A percentile compares a stretch with the other conserved stretches of the same genome.
Conservation (phyloP, 305 asterid species). For the Solanum aculeatissimum region DNA sequence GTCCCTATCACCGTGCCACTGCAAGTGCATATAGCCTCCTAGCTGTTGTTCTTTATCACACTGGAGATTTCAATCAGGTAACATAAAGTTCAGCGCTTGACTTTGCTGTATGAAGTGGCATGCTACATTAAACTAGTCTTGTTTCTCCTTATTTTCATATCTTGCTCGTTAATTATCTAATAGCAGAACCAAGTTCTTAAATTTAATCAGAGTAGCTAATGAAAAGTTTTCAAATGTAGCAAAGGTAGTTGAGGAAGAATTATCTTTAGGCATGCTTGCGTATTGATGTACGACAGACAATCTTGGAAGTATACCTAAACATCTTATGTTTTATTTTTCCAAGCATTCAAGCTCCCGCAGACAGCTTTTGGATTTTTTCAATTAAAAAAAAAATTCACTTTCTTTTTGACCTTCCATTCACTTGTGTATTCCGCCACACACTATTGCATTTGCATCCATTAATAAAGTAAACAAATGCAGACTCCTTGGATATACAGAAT, state of each 20-base stretch:
- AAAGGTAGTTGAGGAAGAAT: neutral
- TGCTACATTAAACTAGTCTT: neutral
- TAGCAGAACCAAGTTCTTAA: neutral
- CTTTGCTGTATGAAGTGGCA: neutral
- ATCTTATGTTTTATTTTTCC: neutral
- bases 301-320: neutral
- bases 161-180: neutral
- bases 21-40: constrained; percentile 99
- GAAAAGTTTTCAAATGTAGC: neutral
- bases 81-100: neutral
- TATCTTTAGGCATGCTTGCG: neutral
- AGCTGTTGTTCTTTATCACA: constrained; percentile 98
- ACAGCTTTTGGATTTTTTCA: neutral
- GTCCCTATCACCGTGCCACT: constrained; percentile 93
- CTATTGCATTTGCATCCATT: neutral
- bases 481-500: neutral
- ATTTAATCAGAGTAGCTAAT: neutral
- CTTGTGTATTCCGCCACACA: neutral
- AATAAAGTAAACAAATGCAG: neutral
- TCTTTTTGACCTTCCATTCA: neutral
- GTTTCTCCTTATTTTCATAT: neutral
- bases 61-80: constrained; percentile 99
- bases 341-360: neutral
- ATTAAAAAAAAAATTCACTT: neutral
- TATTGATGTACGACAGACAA: neutral